Evolutionary conservation across 148 eudicot species (phyloP), one percentile per base, ranked within the genome.

Genomic region (Chenopodium berlandieri): DNA sequence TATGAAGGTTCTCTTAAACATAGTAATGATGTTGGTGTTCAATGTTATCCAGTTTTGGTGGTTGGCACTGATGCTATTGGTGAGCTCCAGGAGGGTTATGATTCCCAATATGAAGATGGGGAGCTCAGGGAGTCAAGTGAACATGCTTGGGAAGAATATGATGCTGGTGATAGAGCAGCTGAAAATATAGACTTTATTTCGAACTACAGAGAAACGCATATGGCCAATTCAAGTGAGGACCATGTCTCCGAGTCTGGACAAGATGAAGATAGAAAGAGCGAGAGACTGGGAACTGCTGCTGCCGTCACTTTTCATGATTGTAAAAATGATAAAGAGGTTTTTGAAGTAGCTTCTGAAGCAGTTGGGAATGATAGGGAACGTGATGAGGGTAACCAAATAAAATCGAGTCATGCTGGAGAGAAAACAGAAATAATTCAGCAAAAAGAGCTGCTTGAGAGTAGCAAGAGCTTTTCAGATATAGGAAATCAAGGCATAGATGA

Each of bases 41-140:
- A 60, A 23, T 48, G 86, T 78, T 71, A 69, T 75, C 60, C 78
- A 75, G 14, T 47, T 74, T 58, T 75, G 46, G 68, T 3, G 25
- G 75, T 20, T 71, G 85, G 75, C 74, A 34, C 70, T 60, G 82
- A 83, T 68, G 62, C 79, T 40, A 23, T 30, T 40, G 60, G 62
- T 80, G 80, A 78, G 80, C 74, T 54, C 16, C 85, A 50, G 67
- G 84, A 77, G 72, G 91, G 64, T 64, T 83, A 80, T 84, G 91
- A 84, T 76, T 88, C 89, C 37, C 87, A 86, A 54, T 88, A 82
- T 81, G 91, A 88, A 86, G 91, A 88, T 79, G 89, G 91, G 63
- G 91, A 88, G 80, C 82, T 88, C n/a, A 81, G 88, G 76, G 90
- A 88, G 79, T 76, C 85, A 4, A 80, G 68, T 76, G 85, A 75